phyloP scores from a whole-genome alignment of 1,284 basidiomycete species.

The Cutaneotrichosporon cavernicola region DNA sequence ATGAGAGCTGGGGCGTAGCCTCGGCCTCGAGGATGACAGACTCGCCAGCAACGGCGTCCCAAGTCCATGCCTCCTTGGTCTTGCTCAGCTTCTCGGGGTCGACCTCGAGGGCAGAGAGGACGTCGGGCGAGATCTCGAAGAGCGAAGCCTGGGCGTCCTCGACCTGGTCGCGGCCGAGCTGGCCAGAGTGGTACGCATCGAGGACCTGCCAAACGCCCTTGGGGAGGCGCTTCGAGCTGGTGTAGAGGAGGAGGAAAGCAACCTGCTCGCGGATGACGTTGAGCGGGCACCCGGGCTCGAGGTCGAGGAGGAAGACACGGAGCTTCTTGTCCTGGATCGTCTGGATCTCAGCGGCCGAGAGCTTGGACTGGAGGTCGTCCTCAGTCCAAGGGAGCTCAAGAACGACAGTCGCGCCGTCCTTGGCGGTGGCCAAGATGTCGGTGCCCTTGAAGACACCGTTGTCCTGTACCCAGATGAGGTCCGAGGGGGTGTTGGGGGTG shows the following conservation, averaged over 20 bases:
- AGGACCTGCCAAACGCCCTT: slow-evolving; percentile 48
- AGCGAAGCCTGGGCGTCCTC: slow-evolving; percentile 51
- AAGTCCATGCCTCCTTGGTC: slow-evolving; percentile 48
- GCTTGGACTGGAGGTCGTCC: slow-evolving; percentile 50
- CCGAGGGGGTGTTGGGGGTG: slow-evolving; percentile 32
- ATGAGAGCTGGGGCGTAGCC: slow-evolving; percentile 39
- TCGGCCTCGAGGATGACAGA: slow-evolving; percentile 46
- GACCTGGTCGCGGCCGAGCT: slow-evolving; percentile 47
- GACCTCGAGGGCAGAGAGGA: slow-evolving; percentile 39
- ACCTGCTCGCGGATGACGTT: slow-evolving; percentile 50
- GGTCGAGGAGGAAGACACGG: slow-evolving; percentile 53
- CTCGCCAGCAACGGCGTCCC: slow-evolving; percentile 48
- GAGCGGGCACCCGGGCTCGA: slow-evolving; percentile 36
- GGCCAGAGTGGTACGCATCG: slow-evolving; percentile 50
- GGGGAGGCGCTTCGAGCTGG: slow-evolving; percentile 45
- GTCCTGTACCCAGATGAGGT: slow-evolving; percentile 53
- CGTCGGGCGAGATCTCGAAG: slow-evolving; percentile 35
- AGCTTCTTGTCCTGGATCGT: slow-evolving; percentile 50
- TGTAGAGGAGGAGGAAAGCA: slow-evolving; percentile 54
- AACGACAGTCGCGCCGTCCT: slow-evolving; percentile 48
- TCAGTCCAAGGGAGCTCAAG: slow-evolving; percentile 53
- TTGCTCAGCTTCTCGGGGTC: slow-evolving; percentile 46
- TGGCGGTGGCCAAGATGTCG: slow-evolving; percentile 45
- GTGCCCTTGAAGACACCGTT: slow-evolving; percentile 50
- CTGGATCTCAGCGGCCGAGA: slow-evolving; percentile 45